phyloP scores from a whole-genome alignment of 768 basidiomycete species.

The Suillus variegatus region DNA sequence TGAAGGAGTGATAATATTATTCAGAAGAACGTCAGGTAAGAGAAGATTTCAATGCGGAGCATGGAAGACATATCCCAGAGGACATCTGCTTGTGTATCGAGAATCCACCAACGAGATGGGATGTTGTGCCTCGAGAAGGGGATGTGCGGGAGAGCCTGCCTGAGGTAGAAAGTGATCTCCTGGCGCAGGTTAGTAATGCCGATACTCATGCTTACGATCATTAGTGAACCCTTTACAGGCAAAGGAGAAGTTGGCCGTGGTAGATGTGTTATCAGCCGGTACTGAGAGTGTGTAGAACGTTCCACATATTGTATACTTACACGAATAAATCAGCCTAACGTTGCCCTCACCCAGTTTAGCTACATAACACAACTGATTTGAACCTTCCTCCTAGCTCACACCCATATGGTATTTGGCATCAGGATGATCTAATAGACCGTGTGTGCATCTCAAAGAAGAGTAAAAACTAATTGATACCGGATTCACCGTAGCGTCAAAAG shows the following conservation, averaged over 20 bases:
- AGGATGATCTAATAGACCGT: not conserved
- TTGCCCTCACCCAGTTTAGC: not conserved
- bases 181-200: constrained; percentile 49
- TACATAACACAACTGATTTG: not conserved
- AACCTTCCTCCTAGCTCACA: constrained; percentile 2
- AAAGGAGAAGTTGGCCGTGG: constrained; percentile 23
- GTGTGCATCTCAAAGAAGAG: not conserved
- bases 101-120: constrained; percentile 74
- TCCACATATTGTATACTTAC: not conserved
- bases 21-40: constrained; percentile 70
- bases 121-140: constrained; percentile 58
- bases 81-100: constrained; percentile 80
- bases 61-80: constrained; percentile 73
- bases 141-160: constrained; percentile 62
- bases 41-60: constrained; percentile 68
- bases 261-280: constrained; percentile 17
- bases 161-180: constrained; percentile 57
- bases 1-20: constrained; percentile 1
- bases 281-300: constrained; percentile 27
- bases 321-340: not conserved
- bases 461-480: not conserved
- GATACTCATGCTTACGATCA: not conserved
- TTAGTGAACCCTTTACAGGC: constrained; percentile 26
- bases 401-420: not conserved
- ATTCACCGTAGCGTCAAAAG: not conserved